phyloP scores from a whole-genome alignment of 2,329 filamentous ascomycete species.

The Aspergillus candidus region DNA sequence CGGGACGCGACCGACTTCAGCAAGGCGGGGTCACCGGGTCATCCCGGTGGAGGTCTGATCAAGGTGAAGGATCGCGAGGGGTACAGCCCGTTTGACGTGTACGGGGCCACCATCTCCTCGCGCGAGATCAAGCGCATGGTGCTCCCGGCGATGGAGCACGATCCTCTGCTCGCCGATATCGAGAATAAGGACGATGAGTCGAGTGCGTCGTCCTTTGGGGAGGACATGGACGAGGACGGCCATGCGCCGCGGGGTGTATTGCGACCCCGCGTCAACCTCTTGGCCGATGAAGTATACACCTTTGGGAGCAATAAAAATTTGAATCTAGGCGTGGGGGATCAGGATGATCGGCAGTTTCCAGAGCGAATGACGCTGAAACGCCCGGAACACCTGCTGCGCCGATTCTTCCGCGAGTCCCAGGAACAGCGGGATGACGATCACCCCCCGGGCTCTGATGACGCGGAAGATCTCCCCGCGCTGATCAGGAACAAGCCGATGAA shows the following conservation, averaged over 20 bases:
- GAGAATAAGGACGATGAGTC: conserved; percentile 31
- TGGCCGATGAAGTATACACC: conserved; percentile 80
- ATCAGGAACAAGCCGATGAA: conserved; percentile 66
- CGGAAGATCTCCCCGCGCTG: conserved; percentile 63
- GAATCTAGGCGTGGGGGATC: conserved; percentile 87
- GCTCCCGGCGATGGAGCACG: conserved; percentile 33
- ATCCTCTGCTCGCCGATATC: conserved; percentile 40
- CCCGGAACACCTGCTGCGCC: conserved; percentile 67
- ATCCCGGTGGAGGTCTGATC: conserved; percentile 68
- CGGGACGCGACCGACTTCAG: conserved; percentile 59
- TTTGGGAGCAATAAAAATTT: conserved; percentile 97
- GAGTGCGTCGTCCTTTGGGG: conserved; percentile 26
- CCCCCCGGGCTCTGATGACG: conserved; percentile 16
- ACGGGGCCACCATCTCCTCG: conserved; percentile 76
- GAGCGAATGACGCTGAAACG: conserved; percentile 73
- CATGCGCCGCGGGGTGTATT: conserved; percentile 22
- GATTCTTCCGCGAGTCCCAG: conserved; percentile 65
- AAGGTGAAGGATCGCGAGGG: conserved; percentile 96
- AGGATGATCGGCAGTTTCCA: conserved; percentile 89
- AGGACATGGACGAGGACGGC: conserved; percentile 47
- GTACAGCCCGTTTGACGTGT: conserved; percentile 89
- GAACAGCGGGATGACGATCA: conserved; percentile 32
- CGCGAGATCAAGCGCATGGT: conserved; percentile 52
- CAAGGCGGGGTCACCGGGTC: conserved; percentile 47
- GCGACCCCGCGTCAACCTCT: conserved; percentile 36